A percentile compares a stretch with the other conserved stretches of the same genome.
These are phyloP conservation scores for Lasiosphaeria hispida DNA, from an alignment of 495 filamentous ascomycete genomes.

Conservation along the genomic window DNA sequence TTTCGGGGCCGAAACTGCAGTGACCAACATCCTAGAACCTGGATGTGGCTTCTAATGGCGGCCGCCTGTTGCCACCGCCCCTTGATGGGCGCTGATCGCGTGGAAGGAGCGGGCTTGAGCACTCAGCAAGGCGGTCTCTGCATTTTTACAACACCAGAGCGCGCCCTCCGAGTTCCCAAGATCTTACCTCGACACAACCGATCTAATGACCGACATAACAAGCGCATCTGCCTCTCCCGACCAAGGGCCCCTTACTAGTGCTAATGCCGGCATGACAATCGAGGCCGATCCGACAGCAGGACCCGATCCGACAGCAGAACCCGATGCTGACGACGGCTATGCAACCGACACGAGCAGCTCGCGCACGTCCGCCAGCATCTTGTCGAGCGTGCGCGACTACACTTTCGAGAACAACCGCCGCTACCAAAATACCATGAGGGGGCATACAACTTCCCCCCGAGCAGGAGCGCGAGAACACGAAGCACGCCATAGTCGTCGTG, in stretches of 20 bases:
- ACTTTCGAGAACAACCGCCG: conserved; percentile 52
- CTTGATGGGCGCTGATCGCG: too few relatives aligned
- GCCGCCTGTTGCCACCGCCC: too few relatives aligned
- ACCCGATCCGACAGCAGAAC: neutral
- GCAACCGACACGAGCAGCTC: conserved; percentile 5
- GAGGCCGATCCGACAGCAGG: neutral
- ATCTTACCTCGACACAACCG: neutral
- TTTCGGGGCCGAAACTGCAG: too few relatives aligned
- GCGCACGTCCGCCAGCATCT: conserved; percentile 31
- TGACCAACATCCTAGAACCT: too few relatives aligned
- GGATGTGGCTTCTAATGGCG: too few relatives aligned
- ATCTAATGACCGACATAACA: neutral
- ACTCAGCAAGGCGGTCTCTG: neutral
- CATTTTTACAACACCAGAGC: neutral
- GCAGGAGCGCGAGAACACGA: conserved; percentile 58
- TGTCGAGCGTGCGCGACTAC: conserved; percentile 41
- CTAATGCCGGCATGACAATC: neutral
- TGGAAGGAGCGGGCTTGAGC: neutral
- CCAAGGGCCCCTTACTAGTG: neutral
- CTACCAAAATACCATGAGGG: conserved; percentile 57
- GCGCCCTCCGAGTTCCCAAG: neutral
- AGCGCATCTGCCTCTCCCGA: too few relatives aligned
- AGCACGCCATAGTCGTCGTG: conserved; percentile 43
- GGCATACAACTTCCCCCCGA: conserved; percentile 52
- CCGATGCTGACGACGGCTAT: conserved; percentile 14